These are phyloP conservation scores for Botrytis fabae DNA, from an alignment of 2,329 filamentous ascomycete species.

Conservation along the genomic window DNA sequence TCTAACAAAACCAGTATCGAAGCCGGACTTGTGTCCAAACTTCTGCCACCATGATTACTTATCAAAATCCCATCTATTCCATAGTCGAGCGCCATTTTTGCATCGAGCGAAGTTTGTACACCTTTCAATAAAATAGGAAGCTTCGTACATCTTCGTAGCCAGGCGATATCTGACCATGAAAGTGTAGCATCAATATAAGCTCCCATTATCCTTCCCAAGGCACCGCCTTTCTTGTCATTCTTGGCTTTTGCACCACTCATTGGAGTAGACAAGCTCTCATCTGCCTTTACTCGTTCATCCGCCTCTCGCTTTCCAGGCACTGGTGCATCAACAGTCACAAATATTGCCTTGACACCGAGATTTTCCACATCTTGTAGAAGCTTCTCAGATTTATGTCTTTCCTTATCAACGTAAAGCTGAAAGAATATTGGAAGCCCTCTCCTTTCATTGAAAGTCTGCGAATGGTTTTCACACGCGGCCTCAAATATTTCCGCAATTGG, in stretches of 20 bases:
- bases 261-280: slow-evolving; percentile 49
- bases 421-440: slow-evolving; percentile 47
- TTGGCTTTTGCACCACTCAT: slow-evolving; percentile 52
- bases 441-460: slow-evolving; percentile 23
- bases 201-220: slow-evolving; percentile 57
- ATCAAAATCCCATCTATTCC: slow-evolving; percentile 69
- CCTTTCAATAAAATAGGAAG: slow-evolving; percentile 66
- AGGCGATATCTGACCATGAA: slow-evolving; percentile 64
- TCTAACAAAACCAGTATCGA: slow-evolving; percentile 62
- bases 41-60: slow-evolving; percentile 68
- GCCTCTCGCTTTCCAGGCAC: slow-evolving; percentile 56
- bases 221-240: slow-evolving; percentile 56
- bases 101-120: slow-evolving; percentile 67
- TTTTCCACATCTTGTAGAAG: slow-evolving; percentile 50
- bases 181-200: slow-evolving; percentile 57
- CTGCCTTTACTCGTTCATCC: slow-evolving; percentile 49
- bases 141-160: slow-evolving; percentile 59
- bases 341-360: slow-evolving; percentile 53
- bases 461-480: slow-evolving; percentile 34
- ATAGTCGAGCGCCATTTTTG: slow-evolving; percentile 56
- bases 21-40: slow-evolving; percentile 52
- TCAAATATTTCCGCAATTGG: slow-evolving; percentile 54
- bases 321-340: slow-evolving; percentile 60
- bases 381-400: slow-evolving; percentile 52
- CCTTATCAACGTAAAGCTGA: slow-evolving; percentile 62